Evolutionary conservation across 2,329 filamentous ascomycete genomes (phyloP), one percentile per base, ranked within the genome.

Genomic region (Curvularia spicifera): DNA sequence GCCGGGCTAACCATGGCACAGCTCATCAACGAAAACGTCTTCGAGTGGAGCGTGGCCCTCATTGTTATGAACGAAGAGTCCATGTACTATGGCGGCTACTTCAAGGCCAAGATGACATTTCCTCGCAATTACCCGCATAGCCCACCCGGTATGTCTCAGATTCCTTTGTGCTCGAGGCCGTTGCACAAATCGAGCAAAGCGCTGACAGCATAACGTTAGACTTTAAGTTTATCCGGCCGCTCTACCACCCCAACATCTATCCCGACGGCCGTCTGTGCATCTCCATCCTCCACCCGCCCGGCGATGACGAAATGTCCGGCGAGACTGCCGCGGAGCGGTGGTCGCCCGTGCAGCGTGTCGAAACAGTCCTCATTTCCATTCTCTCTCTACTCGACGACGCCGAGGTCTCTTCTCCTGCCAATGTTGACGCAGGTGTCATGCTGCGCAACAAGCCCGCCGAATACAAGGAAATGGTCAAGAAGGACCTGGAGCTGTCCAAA

Each of bases 211-310:
- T 29, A 31, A 31, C 10, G 2, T 9, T 65, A 83, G 90, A 89
- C 55, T 98, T 99, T 82, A 89, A 89, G 64, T 98, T 99, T 79
- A 76, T 87, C 18, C 85, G 84, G 33, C 87, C 90, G 15, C 89
- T 98, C 62, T 92, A 87, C 79, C 94, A 99, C 76, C 94, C 94
- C 3, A 99, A 99, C 76, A 89, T 99, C 71, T 98, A 98, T 80
- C 80, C 87, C 5, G 91, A 97, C 76, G 94, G 94, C 69, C 89
- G 89, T 66, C 85, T 98, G 44, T 98, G 95, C 82, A 98, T 99
- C 75, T 97, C 93, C 45, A 99, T 99, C 71, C 87, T 99, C 10
- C 94, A 99, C 78, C 85, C 87, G 18, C 93, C 95, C 0, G 95
- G 95, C 65, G 92, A 97, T 60, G 94, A 98, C 73, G 87, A 90